Percentiles rank a stretch among this genome's conserved stretches.
Conservation (phyloP, 257 asterid genomes). For the Ilex asprella region DNA sequence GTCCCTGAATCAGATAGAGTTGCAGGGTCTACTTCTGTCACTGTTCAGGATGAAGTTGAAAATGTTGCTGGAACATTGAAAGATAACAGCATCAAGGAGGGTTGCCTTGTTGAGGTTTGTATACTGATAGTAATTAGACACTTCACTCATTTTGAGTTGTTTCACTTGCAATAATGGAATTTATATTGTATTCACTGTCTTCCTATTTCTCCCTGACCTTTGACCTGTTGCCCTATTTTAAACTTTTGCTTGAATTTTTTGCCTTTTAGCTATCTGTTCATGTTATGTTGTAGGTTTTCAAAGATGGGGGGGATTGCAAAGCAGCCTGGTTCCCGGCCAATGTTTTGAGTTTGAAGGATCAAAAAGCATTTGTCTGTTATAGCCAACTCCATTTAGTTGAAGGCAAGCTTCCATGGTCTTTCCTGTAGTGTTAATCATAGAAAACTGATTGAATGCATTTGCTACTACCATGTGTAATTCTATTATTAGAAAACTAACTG, state of each 20-base stretch:
- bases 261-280: background rate
- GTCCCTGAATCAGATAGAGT: constrained; percentile 37
- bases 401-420: constrained; percentile 43
- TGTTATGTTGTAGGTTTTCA: constrained; percentile 56
- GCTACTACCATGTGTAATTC: no score
- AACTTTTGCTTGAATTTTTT: background rate
- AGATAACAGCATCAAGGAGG: constrained; percentile 44
- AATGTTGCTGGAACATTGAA: constrained; percentile 10
- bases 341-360: constrained; percentile 57
- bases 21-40: constrained; percentile 17
- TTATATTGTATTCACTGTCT: no score
- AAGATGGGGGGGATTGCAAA: constrained; percentile 51
- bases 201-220: no score
- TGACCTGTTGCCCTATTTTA: background rate
- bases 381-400: constrained; percentile 48
- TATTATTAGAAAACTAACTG: no score
- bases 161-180: background rate
- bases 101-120: constrained; percentile 78
- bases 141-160: background rate
- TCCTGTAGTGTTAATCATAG: background rate
- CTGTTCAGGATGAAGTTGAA: constrained; percentile 13
- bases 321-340: constrained; percentile 79
- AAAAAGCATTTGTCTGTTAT: constrained; percentile 67
- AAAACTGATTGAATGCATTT: no score
- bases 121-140: constrained; percentile 7